These are phyloP conservation scores for Lotmaria passim DNA, from an alignment of 208 protist genomes.

Conservation along the genomic window DNA sequence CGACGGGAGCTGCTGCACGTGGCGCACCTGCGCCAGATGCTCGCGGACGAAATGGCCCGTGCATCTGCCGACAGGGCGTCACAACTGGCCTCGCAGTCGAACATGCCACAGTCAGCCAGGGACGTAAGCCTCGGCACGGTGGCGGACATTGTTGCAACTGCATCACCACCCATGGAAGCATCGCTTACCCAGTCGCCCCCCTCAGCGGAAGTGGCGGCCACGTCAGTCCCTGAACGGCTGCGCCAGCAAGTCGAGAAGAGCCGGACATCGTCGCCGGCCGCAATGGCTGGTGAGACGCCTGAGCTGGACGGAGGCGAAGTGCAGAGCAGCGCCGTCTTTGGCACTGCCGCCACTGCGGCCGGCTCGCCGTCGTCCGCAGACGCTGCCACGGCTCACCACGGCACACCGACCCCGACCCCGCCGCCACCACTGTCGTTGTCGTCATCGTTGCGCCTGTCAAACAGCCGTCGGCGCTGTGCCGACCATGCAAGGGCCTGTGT, in stretches of 20 bases:
- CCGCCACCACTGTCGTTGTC: background rate
- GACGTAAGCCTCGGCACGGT: background rate
- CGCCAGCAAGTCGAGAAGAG: slow-evolving; percentile 17
- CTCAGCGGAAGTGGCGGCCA: background rate
- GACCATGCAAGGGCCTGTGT: too few relatives aligned
- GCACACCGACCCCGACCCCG: slow-evolving; percentile 2
- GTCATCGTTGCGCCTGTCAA: too few relatives aligned
- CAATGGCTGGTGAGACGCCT: background rate
- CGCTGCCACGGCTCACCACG: too few relatives aligned
- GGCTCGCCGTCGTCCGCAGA: too few relatives aligned
- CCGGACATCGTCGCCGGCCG: background rate
- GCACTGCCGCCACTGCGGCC: too few relatives aligned
- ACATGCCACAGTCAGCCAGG: background rate
- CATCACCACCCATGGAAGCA: background rate
- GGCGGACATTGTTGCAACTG: background rate
- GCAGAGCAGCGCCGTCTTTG: background rate
- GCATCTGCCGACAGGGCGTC: background rate
- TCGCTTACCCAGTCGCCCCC: background rate
- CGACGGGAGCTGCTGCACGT: slow-evolving; percentile 51
- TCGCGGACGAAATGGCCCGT: slow-evolving; percentile 20
- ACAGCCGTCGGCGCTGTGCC: background rate
- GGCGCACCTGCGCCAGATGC: slow-evolving; percentile 33
- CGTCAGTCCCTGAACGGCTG: slow-evolving; percentile 13
- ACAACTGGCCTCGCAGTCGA: background rate
- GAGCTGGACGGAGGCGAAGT: slow-evolving; percentile 12